A percentile compares a stretch with the other conserved stretches of the same genome.
Conservation (phyloP, 208 protist genomes). For the Acanthamoeba quina region DNA sequence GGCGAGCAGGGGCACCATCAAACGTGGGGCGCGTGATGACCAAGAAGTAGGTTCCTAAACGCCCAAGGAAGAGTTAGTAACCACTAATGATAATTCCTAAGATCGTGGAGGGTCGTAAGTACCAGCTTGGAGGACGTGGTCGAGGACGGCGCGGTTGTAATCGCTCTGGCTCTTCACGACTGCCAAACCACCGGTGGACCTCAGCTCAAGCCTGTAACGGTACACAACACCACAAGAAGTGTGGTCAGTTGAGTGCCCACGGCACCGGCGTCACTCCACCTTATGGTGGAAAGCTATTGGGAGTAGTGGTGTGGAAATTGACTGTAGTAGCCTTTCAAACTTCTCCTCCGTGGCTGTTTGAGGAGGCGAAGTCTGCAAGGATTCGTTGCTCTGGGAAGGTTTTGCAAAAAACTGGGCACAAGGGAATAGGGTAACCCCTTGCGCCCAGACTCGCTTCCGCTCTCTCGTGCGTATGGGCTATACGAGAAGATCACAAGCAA, state of each 20-base stretch:
- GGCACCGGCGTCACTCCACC: too few species aligned
- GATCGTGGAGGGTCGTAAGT: not conserved
- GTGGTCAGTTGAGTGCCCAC: too few species aligned
- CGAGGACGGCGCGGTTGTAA: conserved; percentile 55
- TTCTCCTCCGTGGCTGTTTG: not conserved
- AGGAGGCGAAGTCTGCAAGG: conserved; percentile 4
- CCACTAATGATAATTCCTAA: not conserved
- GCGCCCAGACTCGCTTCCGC: conserved; percentile 7
- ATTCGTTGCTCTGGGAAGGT: not conserved
- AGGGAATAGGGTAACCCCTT: not conserved
- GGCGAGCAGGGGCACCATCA: not conserved
- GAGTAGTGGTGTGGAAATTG: not conserved
- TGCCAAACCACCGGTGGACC: not conserved
- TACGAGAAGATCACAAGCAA: not conserved
- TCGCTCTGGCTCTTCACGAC: conserved; percentile 34
- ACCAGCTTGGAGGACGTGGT: conserved; percentile 6
- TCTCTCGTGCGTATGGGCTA: not conserved
- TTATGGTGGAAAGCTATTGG: not conserved
- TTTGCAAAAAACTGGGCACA: not conserved
- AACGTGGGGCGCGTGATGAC: conserved; percentile 51
- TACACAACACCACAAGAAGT: not conserved
- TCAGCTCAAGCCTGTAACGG: conserved; percentile 55
- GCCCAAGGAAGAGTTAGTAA: too few species aligned
- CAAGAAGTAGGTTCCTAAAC: not conserved
- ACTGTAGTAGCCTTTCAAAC: not conserved